phyloP scores from a whole-genome alignment of 768 basidiomycete species.

The Auricularia sp. region DNA sequence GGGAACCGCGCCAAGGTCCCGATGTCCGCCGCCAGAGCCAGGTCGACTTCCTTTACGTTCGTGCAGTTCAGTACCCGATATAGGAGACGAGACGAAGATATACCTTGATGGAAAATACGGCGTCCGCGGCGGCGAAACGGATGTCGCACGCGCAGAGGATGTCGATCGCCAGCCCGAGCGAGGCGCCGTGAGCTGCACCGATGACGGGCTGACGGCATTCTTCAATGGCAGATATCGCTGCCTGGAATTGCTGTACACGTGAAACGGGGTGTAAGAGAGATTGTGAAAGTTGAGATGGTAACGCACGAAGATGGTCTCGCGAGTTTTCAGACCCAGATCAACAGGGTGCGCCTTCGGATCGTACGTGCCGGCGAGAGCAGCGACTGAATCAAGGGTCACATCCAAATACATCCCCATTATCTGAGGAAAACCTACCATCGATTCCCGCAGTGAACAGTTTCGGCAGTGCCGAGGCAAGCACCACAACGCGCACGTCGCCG shows the following conservation, averaged over 20 bases:
- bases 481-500: conserved; percentile 57
- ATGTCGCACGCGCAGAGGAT: conserved; percentile 70
- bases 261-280: conserved; percentile 1
- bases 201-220: conserved; percentile 72
- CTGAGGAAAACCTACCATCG: conserved; percentile 43
- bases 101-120: conserved; percentile 66
- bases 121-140: conserved; percentile 55
- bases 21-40: conserved; percentile 81
- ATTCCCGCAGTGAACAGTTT: conserved; percentile 79
- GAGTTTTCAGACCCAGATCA: conserved; percentile 39
- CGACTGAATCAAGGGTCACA: not conserved
- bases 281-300: conserved; percentile 2
- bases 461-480: conserved; percentile 59
- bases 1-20: conserved; percentile 78
- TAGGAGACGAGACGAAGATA: conserved; percentile 7
- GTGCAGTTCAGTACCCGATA: not conserved
- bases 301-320: conserved; percentile 33
- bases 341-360: conserved; percentile 34
- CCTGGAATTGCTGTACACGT: conserved; percentile 46
- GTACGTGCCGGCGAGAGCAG: conserved; percentile 6
- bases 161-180: conserved; percentile 72
- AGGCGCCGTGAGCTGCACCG: conserved; percentile 65
- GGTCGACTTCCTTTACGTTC: conserved; percentile 63
- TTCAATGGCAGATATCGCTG: conserved; percentile 57
- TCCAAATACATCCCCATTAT: too few relatives aligned